Conservation (phyloP, 2,329 filamentous ascomycete species). For the Sordariomycetes sp. region DNA sequence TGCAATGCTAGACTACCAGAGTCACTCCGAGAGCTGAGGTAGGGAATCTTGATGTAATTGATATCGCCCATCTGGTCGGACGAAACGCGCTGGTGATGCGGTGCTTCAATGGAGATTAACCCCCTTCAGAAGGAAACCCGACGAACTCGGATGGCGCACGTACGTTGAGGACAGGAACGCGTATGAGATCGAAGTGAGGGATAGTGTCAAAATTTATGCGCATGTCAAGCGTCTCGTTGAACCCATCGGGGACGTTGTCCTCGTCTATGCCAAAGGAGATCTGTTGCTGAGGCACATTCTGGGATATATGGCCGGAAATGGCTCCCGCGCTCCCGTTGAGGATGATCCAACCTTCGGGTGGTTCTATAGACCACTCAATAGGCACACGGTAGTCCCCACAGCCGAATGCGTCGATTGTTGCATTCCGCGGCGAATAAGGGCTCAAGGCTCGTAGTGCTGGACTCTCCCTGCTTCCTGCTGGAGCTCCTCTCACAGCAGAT, state of each 20-base stretch:
- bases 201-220: neutral
- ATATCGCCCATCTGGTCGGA: neutral
- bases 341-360: neutral
- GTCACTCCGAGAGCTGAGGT: constrained; percentile 6
- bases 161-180: neutral
- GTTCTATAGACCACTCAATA: neutral
- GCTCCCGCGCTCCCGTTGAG: neutral
- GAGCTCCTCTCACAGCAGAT: neutral
- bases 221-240: constrained; percentile 5
- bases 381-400: neutral
- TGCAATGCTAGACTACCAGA: constrained; percentile 6
- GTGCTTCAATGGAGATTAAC: neutral
- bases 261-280: constrained; percentile 36
- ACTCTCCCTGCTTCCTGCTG: constrained; percentile 6
- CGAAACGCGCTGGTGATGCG: neutral
- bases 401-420: neutral
- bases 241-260: constrained; percentile 22
- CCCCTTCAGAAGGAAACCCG: neutral
- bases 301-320: neutral
- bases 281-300: neutral
- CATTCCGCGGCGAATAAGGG: neutral
- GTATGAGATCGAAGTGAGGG: constrained; percentile 5
- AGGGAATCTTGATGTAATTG: neutral
- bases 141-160: neutral
- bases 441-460: constrained; percentile 13